phyloP scores from a whole-genome alignment of 73 alveolate genomes.

The Paramecium sexaurelia region DNA sequence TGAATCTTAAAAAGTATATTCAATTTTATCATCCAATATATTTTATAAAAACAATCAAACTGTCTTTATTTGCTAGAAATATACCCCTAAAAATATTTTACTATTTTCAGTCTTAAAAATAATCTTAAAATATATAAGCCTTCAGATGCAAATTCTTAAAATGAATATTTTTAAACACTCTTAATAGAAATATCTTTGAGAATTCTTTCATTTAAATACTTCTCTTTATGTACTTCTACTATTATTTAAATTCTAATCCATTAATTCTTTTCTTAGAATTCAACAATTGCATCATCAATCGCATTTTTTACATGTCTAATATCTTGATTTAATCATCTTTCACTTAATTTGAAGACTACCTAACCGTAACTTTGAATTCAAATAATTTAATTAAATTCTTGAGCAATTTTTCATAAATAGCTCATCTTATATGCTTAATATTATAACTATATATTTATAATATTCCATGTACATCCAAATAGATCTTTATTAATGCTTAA shows the following conservation, averaged over 20 bases:
- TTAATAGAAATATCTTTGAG: conserved; percentile 12
- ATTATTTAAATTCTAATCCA: background rate
- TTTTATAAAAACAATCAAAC: conserved; percentile 54
- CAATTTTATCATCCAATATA: conserved; percentile 58
- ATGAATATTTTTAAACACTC: conserved; percentile 1
- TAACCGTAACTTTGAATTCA: conserved; percentile 38
- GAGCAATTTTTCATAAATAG: conserved; percentile 53
- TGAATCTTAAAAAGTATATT: conserved; percentile 42
- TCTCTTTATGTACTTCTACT: background rate
- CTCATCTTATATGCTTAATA: conserved; percentile 12
- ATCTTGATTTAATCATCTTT: conserved; percentile 48
- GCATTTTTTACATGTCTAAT: background rate
- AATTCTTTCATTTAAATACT: conserved; percentile 58
- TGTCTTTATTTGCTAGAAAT: conserved; percentile 38
- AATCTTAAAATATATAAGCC: background rate
- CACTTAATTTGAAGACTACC: background rate
- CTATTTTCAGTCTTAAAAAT: conserved; percentile 53
- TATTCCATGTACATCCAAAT: conserved; percentile 1
- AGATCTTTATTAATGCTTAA: conserved; percentile 59
- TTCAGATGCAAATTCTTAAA: background rate
- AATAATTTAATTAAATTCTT: conserved; percentile 57
- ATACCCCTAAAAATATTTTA: conserved; percentile 62
- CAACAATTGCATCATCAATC: conserved; percentile 27
- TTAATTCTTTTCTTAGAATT: conserved; percentile 52
- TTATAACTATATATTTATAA: background rate